Base-by-base conservation (phyloP, 2,329 filamentous ascomycete genomes). In the Apiospora rasikravindrae region DNA sequence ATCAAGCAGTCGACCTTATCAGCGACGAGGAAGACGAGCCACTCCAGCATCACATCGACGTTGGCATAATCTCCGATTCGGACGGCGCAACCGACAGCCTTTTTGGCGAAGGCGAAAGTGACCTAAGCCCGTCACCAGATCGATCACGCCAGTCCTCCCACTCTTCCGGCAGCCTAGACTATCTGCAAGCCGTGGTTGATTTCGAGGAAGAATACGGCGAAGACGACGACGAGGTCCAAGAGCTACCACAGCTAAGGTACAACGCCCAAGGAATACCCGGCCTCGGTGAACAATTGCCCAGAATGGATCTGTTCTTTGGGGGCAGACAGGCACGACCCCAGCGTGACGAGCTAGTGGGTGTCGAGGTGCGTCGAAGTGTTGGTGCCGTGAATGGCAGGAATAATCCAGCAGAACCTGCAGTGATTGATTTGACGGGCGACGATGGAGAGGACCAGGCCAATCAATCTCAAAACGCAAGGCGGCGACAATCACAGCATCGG, bases 401-500 rank as follows among this genome's bases (percentile, higher is more conserved):
- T 19, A 69, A 49, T 6, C 16, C 51, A 13, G 24, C 49, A 14
- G 61, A 61, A 53, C 67, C 67, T 2, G 44, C 68, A 40, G 67
- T 73, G 24, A 73, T 73, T 33, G 72, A 73, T 47, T 44, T 73
- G 45, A 73, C 72, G 8, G 70, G 69, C n/a, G 72, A 73, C 29
- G 71, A 70, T 40, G 71, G 69, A 26, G 72, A 72, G 11, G 71
- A 44, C 4, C 71, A 72, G 11, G 13, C 40, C 13, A 61, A 37
- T 13, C 70, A 72, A 10, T 73, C 72, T 3, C 72, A 71, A 45
- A 73, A 73, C 26, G 72, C 72, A 4, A 33, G 72, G 24, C 67
- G 72, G 42, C 51, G 71, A 61, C 72, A 73, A 66, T 72, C 72
- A 14, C 68, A 71, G 14, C 68, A 71, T 40, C 45, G 70, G 11